A percentile compares a stretch with the other conserved stretches of the same genome.
Evolutionary conservation across 139 green algal species (phyloP).

Genomic region (Coelastrella sp.): DNA sequence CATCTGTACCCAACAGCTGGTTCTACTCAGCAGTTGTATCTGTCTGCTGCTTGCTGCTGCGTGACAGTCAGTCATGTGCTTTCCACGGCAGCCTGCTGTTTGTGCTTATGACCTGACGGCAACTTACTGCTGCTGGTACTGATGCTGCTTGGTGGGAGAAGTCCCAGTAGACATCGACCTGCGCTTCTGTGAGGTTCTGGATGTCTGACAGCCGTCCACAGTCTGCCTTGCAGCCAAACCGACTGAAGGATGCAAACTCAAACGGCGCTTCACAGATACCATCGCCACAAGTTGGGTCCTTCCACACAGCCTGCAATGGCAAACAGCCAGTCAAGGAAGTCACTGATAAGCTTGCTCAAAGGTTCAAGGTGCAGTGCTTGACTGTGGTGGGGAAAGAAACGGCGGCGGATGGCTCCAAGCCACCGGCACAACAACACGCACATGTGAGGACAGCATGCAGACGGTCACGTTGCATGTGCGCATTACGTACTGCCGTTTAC

Average conservation of each 20-base stretch:
- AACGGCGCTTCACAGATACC: constrained; percentile 84
- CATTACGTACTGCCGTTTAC: too few relatives aligned
- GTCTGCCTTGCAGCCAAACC: constrained; percentile 88
- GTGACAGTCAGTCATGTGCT: neutral
- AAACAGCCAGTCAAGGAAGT: neutral
- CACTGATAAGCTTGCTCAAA: neutral
- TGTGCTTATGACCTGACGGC: neutral
- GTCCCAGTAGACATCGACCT: constrained; percentile 75
- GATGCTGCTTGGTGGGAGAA: constrained; percentile 78
- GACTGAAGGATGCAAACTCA: constrained; percentile 85
- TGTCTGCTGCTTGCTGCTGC: neutral
- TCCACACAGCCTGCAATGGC: constrained; percentile 71
- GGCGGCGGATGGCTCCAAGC: too few relatives aligned
- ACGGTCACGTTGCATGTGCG: too few relatives aligned
- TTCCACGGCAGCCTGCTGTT: neutral
- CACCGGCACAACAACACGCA: too few relatives aligned
- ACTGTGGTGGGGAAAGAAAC: too few relatives aligned
- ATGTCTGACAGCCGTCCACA: constrained; percentile 82
- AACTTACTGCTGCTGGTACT: constrained; percentile 63
- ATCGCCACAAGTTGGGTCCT: constrained; percentile 86
- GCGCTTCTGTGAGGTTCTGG: constrained; percentile 76
- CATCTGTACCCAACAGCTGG: too few relatives aligned
- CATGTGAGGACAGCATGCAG: too few relatives aligned
- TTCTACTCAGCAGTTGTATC: too few relatives aligned
- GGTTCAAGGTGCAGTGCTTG: too few relatives aligned